These are phyloP conservation scores for Paraconiothyrium brasiliense DNA, from an alignment of 2,329 filamentous ascomycete genomes.

Conservation along the genomic window DNA sequence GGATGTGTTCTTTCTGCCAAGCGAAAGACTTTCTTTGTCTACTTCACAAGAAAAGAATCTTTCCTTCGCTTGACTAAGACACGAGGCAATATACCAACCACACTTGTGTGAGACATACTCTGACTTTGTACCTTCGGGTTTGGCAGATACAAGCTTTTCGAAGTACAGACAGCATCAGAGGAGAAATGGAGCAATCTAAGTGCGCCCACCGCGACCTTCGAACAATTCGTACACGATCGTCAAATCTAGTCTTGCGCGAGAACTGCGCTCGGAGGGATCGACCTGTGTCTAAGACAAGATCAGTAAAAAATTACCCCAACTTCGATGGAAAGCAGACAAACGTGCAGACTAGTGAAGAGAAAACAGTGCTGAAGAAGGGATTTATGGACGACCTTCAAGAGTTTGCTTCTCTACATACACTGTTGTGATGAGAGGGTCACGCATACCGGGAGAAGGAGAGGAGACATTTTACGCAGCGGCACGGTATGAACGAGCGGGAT, in stretches of 20 bases:
- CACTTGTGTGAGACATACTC: no score
- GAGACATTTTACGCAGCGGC: not conserved
- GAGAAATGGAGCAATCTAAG: not conserved
- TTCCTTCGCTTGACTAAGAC: no score
- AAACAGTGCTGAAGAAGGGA: not conserved
- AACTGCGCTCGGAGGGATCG: not conserved
- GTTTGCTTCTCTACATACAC: not conserved
- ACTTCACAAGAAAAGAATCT: no score
- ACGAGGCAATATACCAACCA: no score
- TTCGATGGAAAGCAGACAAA: not conserved
- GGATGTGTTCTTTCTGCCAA: no score
- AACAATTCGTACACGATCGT: not conserved
- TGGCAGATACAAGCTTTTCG: not conserved
- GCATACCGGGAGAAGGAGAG: not conserved
- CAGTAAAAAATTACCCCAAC: not conserved
- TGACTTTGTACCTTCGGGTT: no score
- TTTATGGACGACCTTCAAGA: not conserved
- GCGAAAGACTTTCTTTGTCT: no score
- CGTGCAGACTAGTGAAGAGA: not conserved
- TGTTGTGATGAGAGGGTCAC: not conserved
- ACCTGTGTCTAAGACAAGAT: not conserved
- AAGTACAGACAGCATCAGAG: slow-evolving; percentile 2
- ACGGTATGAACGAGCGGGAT: not conserved
- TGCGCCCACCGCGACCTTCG: not conserved
- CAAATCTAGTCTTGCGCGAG: not conserved